These are phyloP conservation scores for Hericium alpestre DNA, from an alignment of 768 basidiomycete genomes.

Conservation along the genomic window DNA sequence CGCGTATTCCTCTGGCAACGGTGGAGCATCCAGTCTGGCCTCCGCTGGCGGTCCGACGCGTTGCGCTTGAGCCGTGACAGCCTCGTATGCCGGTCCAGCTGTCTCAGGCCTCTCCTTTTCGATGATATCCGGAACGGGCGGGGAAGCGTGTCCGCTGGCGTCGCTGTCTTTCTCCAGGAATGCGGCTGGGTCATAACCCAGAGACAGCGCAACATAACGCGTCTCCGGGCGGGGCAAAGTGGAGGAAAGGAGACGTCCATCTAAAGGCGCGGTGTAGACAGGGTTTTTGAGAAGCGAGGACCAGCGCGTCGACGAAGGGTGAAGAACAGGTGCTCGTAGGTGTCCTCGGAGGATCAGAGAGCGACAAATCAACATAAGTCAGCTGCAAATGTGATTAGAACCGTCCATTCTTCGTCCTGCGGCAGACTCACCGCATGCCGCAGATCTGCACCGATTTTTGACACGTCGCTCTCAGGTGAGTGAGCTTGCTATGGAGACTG, in stretches of 20 bases:
- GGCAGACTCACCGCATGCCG: slow-evolving; percentile 46
- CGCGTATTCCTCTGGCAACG: slow-evolving; percentile 11
- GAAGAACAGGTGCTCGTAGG: slow-evolving; percentile 20
- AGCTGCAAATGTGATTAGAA: slow-evolving; percentile 29
- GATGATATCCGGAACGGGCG: too few species aligned
- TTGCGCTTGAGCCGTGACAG: too few species aligned
- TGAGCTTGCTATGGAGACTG: background rate
- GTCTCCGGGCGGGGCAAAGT: background rate
- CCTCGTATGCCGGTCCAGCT: too few species aligned
- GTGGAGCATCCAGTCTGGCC: too few species aligned
- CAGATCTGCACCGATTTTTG: slow-evolving; percentile 15
- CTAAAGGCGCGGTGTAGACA: background rate
- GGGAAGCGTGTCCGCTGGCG: background rate
- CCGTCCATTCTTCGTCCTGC: slow-evolving; percentile 1
- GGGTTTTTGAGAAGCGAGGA: slow-evolving; percentile 12
- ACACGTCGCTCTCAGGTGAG: background rate
- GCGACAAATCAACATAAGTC: slow-evolving; percentile 73
- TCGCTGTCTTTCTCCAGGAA: background rate
- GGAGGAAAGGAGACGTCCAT: background rate
- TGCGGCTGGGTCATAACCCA: background rate
- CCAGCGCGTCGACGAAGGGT: background rate
- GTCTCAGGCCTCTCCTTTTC: too few species aligned
- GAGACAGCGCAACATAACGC: background rate
- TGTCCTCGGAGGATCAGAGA: slow-evolving; percentile 40
- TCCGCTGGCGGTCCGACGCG: too few species aligned